Base-by-base conservation (phyloP, 495 filamentous ascomycete species). In the Tuber calosporum region DNA sequence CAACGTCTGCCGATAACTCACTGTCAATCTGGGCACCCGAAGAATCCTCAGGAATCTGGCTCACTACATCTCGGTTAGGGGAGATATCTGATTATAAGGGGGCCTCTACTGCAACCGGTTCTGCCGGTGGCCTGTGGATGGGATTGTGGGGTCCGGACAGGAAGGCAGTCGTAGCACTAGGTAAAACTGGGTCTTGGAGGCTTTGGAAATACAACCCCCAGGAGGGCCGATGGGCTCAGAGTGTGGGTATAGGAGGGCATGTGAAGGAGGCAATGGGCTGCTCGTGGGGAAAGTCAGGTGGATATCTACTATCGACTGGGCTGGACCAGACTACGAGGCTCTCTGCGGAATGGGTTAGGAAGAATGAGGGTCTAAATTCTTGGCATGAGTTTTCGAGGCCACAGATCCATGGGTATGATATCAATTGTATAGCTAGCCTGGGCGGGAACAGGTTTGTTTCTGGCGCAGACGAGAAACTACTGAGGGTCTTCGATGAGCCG, bases 341-440 rank as follows among this genome's bases (percentile, higher is more conserved):
- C 43, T 92, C 92, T 82, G 91, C 93, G n/a, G 83, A 90, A 82
- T 99, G 95, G 95, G 84, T 87, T 67, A 84, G 85, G 15, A 70
- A 74, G 43, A 66, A 73, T 36, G 66, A 83, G 8, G 82, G 79
- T 6, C 73, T 76, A 62, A 76, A 79, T 69, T 89, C 91, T 41
- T 99, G 96, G 96, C 95, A 98, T 83, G 95, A 99, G 83, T 91
- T 98, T 83, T 89, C 94, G 9, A 87, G 95, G 67, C 96, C 95
- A 26, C 95, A 99, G 80, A 98, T 98, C 72, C 95, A 99, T 84
- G 95, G 95, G 45, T 99, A 99, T 80, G 95, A 97, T 81, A 86
- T 99, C 74, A 99, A 98, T 84, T 97, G 94, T 82, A 88, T 97
- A 76, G 90, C 91, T 79, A 87, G 90, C 6, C 81, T 97, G 37